Conservation (phyloP, 2,329 filamentous ascomycete species). For the Fusarium sambucinum region DNA sequence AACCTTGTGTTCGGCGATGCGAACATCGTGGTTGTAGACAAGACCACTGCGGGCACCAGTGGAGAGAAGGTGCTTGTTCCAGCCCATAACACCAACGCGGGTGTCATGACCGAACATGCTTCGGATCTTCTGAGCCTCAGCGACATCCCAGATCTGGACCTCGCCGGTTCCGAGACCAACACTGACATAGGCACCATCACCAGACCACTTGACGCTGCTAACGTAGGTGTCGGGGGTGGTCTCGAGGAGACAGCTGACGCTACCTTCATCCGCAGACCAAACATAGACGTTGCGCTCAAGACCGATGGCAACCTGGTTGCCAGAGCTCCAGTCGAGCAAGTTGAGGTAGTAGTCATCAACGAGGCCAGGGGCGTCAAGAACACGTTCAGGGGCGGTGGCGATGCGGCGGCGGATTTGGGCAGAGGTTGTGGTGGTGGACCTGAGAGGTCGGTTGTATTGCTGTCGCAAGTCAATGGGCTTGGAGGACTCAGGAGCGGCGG, state of each 20-base stretch:
- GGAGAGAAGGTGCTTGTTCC: constrained; percentile 98
- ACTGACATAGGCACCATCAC: constrained; percentile 94
- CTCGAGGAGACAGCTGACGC: constrained; percentile 89
- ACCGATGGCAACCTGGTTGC: constrained; percentile 97
- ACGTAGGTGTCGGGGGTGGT: constrained; percentile 92
- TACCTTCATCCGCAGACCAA: constrained; percentile 95
- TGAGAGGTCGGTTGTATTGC: constrained; percentile 97
- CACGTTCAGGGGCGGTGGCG: constrained; percentile 93
- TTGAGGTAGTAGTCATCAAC: constrained; percentile 99
- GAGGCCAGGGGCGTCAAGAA: constrained; percentile 93
- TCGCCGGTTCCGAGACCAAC: constrained; percentile 95
- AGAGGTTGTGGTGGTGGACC: constrained; percentile 76
- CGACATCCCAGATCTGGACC: constrained; percentile 99
- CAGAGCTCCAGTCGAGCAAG: constrained; percentile 96
- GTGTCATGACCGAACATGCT: constrained; percentile 99
- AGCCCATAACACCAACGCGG: constrained; percentile 97
- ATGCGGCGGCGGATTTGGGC: constrained; percentile 93
- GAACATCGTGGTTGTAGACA: constrained; percentile 98
- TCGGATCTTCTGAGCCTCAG: constrained; percentile 93
- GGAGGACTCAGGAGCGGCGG: constrained; percentile 95
- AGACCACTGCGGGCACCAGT: constrained; percentile 94
- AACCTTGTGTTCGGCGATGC: constrained; percentile 96
- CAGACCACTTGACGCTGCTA: constrained; percentile 98
- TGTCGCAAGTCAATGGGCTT: constrained; percentile 97
- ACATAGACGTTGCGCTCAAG: constrained; percentile 97